phyloP scores from a whole-genome alignment of 257 asterid species.

The Solanum chiquidenum region DNA sequence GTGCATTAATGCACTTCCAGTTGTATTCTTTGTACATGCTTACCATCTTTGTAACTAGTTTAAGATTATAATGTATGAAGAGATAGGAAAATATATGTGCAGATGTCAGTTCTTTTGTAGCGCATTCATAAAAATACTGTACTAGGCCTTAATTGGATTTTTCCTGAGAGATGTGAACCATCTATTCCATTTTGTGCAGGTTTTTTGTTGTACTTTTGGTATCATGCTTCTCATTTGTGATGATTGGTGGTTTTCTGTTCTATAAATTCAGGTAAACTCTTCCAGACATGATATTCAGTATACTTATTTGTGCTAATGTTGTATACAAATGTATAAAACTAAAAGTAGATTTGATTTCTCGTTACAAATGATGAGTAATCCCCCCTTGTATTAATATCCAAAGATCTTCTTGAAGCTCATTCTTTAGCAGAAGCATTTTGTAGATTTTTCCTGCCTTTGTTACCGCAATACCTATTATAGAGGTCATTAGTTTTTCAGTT shows the following conservation, averaged over 20 bases:
- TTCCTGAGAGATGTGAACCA: neutral
- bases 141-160: neutral
- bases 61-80: neutral
- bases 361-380: neutral
- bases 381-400: neutral
- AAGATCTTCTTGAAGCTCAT: neutral
- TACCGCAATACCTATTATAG: neutral
- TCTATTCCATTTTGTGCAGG: constrained; percentile 38
- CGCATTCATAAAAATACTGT: neutral
- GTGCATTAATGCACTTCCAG: neutral
- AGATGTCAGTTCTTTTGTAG: neutral
- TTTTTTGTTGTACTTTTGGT: constrained; percentile 71
- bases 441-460: neutral
- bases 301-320: neutral
- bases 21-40: neutral
- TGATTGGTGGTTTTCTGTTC: constrained; percentile 93
- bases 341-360: neutral
- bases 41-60: neutral
- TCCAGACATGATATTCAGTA: neutral
- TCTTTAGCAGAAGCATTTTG: neutral
- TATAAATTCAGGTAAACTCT: constrained; percentile 60
- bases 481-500: neutral
- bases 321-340: neutral
- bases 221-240: constrained; percentile 73
- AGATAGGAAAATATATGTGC: neutral